These are phyloP conservation scores for Apiospora malaysiana DNA, from an alignment of 2,329 filamentous ascomycete genomes.

Conservation along the genomic window DNA sequence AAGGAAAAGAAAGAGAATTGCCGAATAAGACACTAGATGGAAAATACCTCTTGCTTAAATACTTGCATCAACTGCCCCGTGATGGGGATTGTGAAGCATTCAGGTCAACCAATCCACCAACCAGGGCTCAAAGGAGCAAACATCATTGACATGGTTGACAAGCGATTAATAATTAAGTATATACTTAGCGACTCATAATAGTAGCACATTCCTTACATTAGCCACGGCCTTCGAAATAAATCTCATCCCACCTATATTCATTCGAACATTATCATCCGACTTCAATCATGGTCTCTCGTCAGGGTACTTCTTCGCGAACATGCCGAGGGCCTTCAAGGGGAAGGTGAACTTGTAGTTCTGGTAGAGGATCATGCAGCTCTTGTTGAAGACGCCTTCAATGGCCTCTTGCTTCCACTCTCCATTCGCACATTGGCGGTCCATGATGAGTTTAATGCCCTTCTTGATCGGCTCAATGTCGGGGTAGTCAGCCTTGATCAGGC, in stretches of 20 bases:
- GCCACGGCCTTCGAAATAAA: background rate
- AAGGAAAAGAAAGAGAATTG: too few relatives aligned
- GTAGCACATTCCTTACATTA: too few relatives aligned
- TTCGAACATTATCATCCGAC: background rate
- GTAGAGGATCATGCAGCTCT: conserved; percentile 98
- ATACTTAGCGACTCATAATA: background rate
- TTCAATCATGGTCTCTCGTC: conserved; percentile 58
- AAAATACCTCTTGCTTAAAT: too few relatives aligned
- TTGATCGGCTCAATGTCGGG: conserved; percentile 75
- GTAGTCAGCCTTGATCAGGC: conserved; percentile 81
- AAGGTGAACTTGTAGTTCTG: conserved; percentile 99
- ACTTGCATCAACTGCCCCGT: too few relatives aligned
- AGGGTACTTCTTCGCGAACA: conserved; percentile 79
- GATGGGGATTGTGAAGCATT: too few relatives aligned
- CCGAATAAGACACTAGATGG: too few relatives aligned
- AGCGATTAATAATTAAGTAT: background rate
- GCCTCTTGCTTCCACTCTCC: conserved; percentile 96
- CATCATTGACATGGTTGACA: background rate
- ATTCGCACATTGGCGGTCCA: conserved; percentile 83
- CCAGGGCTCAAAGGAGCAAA: background rate
- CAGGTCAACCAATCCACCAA: too few relatives aligned
- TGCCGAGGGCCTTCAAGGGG: conserved; percentile 88
- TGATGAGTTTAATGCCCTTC: conserved; percentile 79
- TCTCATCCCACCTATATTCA: background rate
- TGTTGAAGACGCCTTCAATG: conserved; percentile 98